Evolutionary conservation across 805 yeast species (phyloP), one percentile per base, ranked within the genome.

Genomic region (Cyberlindnera petersonii): DNA sequence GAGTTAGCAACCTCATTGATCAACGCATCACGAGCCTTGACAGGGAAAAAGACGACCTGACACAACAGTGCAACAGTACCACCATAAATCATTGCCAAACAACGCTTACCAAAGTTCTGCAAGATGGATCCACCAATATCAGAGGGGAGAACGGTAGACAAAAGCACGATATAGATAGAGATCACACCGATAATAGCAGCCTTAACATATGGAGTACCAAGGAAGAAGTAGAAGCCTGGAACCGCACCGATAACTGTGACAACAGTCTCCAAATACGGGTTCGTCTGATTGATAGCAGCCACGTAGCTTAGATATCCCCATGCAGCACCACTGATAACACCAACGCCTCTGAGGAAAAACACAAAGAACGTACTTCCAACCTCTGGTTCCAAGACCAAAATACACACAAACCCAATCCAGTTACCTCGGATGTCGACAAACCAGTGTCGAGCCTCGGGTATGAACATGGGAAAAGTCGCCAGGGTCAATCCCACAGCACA

Each of bases 401-500:
- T 68, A 44, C 75, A 72, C 5, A 72, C 74, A 58, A 74, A 74
- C 20, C 77, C 78, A 6, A 71, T 65, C 79, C 79, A 74, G 1
- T 72, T 57, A 29, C 77, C 78, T 43, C 71, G 63, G 23, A 66
- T 62, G 14, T 64, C 61, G n/a, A 55, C 55, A 44, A 71, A 73
- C 78, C 78, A 74, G n/a, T 56, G 53, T 31, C 77, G 59, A 16
- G 69, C 47, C 26, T 64, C 62, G 0, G 76, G 73, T 24, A 68
- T 57, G 47, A 71, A 74, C 68, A 71, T 73, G 1, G 77, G 78
- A 43, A 72, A 71, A 0, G 77, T 68, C 2, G 71, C 66, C 1
- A 71, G 42, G 62, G 71, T 68, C 29, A 72, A 48, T 0, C 74
- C 72, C 26, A 69, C 49, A 0, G 69, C 60, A 10, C 69, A 65